Base-by-base conservation (phyloP, 768 basidiomycete genomes). In the Plicaturopsis crispa region DNA sequence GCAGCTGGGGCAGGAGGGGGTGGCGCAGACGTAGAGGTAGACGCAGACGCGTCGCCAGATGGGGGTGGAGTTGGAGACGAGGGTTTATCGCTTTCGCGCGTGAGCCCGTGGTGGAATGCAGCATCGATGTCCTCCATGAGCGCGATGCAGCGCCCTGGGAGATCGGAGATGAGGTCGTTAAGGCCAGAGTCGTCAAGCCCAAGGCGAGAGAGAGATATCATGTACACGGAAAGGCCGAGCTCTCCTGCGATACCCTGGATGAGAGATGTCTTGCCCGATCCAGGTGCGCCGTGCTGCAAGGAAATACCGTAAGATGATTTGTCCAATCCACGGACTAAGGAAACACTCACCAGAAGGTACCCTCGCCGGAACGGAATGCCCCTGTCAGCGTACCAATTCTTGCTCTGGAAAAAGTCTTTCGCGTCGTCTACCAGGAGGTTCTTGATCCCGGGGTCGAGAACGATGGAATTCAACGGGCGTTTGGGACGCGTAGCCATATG, bases 91-190 rank as follows among this genome's bases (percentile, higher is more conserved):
- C 38, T 35, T n/a, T 65, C 60, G 26, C 66, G 65, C 30, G 36
- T 62, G 35, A 71, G 46, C 16, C 61, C 59, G 31, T 62, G 65
- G 22, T 61, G 61, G 48, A 76, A 72, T 2, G 71, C 73, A 0
- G 69, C 73, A 36, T 76, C 75, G 36, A 76, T 69, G 49, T 77
- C 75, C 48, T 76, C 75, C 62, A 76, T 72, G 33, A 76, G 60
- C 17, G 67, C 62, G 36, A 77, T 68, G 46, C 66, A 72, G 16
- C 55, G 49, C 24, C 60, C 54, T 3, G 73, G 75, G 2, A 75
- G 55, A 6, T 50, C 51, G 2, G 59, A 51, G 35, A 73, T 64
- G 39, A 76, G 61, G 18, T 63, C 51, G 33, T 58, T 56, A 20
- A 77, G 61, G 10, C 45, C 43, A 4, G 52, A 51, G 49, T 76